Conservation (phyloP, 805 yeast species). For the Candida manassasensis region DNA sequence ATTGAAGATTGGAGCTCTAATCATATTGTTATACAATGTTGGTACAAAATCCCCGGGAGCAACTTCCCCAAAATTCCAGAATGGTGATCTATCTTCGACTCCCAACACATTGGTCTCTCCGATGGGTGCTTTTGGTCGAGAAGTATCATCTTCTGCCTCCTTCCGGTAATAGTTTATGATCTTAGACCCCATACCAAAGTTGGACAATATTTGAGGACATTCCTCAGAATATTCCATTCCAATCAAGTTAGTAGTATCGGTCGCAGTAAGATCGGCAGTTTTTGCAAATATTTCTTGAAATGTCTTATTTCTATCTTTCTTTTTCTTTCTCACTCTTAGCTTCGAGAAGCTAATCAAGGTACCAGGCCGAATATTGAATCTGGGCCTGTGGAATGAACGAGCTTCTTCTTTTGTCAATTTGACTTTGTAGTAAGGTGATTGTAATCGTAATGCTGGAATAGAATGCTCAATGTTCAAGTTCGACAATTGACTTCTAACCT, state of each 20-base stretch:
- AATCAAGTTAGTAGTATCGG: constrained; percentile 76
- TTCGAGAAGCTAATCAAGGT: constrained; percentile 71
- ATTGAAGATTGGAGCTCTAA: constrained; percentile 87
- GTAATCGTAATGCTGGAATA: constrained; percentile 78
- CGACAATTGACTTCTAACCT: constrained; percentile 88
- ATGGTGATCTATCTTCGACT: constrained; percentile 94
- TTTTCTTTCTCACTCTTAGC: constrained; percentile 73
- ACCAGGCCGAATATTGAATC: constrained; percentile 73
- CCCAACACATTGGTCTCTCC: constrained; percentile 97
- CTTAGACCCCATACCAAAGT: constrained; percentile 95
- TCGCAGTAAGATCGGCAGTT: constrained; percentile 72
- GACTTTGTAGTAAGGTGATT: constrained; percentile 88
- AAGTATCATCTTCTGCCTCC: constrained; percentile 68
- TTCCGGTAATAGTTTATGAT: constrained; percentile 90
- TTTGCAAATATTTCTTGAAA: constrained; percentile 66
- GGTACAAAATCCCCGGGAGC: constrained; percentile 94
- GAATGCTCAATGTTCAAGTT: constrained; percentile 89
- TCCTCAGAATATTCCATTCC: constrained; percentile 90
- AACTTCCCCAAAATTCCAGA: constrained; percentile 97
- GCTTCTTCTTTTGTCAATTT: constrained; percentile 60
- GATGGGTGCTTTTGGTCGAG: constrained; percentile 79
- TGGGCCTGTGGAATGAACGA: constrained; percentile 77
- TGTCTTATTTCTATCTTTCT: constrained; percentile 83
- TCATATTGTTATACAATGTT: constrained; percentile 84
- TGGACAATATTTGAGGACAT: constrained; percentile 72